Percentiles rank a stretch among this genome's conserved stretches.
Evolutionary conservation across 2,329 filamentous ascomycete species (phyloP).

Genomic region (Botryosphaeria dothidea): DNA sequence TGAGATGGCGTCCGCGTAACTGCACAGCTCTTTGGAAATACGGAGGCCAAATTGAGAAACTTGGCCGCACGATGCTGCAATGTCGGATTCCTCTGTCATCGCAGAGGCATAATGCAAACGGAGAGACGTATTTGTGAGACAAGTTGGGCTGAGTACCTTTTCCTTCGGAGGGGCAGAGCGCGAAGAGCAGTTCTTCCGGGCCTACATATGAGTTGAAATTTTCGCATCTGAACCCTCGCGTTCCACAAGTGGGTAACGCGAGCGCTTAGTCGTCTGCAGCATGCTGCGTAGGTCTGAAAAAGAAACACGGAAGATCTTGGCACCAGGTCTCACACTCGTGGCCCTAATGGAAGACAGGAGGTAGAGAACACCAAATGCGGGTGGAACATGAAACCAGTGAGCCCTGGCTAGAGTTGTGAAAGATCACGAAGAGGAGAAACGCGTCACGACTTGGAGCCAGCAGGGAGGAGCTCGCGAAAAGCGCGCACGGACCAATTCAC

Average conservation of each 20-base stretch:
- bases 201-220: not conserved
- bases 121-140: not conserved
- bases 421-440: not conserved
- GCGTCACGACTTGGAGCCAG: not conserved
- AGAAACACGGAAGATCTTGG: not conserved
- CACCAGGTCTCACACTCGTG: not conserved
- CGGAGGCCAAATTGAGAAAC: not conserved
- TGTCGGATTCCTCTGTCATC: not conserved
- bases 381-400: not conserved
- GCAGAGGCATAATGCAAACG: not conserved
- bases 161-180: no score
- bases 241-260: constrained; percentile 1
- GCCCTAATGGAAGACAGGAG: not conserved
- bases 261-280: constrained; percentile 4
- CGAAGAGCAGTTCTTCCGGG: not conserved
- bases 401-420: not conserved
- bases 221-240: not conserved
- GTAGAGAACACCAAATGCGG: not conserved
- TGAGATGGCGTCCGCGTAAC: not conserved
- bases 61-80: not conserved
- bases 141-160: not conserved
- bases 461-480: not conserved
- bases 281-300: not conserved
- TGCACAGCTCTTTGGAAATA: not conserved
- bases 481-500: not conserved